These are phyloP conservation scores for Fusarium albidum DNA, from an alignment of 2,329 filamentous ascomycete genomes.

Conservation along the genomic window DNA sequence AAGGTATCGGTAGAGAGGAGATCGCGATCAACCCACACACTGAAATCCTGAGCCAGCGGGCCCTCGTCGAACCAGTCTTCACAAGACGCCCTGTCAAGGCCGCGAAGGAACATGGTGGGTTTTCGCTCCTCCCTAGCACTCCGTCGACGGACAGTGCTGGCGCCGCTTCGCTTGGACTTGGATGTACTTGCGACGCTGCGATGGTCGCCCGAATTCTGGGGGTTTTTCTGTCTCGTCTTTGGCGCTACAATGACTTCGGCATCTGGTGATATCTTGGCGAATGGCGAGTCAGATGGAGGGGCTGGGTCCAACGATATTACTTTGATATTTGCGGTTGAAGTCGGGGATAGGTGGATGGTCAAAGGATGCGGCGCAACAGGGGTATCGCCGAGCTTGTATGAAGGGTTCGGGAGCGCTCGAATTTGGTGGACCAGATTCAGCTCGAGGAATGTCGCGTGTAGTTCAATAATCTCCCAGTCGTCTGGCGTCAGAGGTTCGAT, in stretches of 20 bases:
- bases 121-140: slow-evolving; percentile 70
- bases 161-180: slow-evolving; percentile 79
- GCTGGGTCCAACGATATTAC: slow-evolving; percentile 84
- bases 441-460: slow-evolving; percentile 95
- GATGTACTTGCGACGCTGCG: slow-evolving; percentile 83
- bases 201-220: slow-evolving; percentile 74
- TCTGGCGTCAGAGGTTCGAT: slow-evolving; percentile 95
- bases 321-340: slow-evolving; percentile 91
- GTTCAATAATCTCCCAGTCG: slow-evolving; percentile 98
- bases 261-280: slow-evolving; percentile 92
- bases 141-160: slow-evolving; percentile 71
- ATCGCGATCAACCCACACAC: slow-evolving; percentile 87
- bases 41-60: slow-evolving; percentile 65
- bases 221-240: slow-evolving; percentile 79
- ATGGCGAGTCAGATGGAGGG: slow-evolving; percentile 72
- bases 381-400: slow-evolving; percentile 62
- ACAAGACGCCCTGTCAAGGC: slow-evolving; percentile 74
- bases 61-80: slow-evolving; percentile 82
- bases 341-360: slow-evolving; percentile 92
- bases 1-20: slow-evolving; percentile 75
- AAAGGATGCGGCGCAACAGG: slow-evolving; percentile 75
- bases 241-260: slow-evolving; percentile 98
- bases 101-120: slow-evolving; percentile 79
- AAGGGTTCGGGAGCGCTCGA: slow-evolving; percentile 88
- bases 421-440: slow-evolving; percentile 94